Evolutionary conservation across 192 early-diverging fungal genomes (phyloP).

Genomic region (Coemansia sp.): DNA sequence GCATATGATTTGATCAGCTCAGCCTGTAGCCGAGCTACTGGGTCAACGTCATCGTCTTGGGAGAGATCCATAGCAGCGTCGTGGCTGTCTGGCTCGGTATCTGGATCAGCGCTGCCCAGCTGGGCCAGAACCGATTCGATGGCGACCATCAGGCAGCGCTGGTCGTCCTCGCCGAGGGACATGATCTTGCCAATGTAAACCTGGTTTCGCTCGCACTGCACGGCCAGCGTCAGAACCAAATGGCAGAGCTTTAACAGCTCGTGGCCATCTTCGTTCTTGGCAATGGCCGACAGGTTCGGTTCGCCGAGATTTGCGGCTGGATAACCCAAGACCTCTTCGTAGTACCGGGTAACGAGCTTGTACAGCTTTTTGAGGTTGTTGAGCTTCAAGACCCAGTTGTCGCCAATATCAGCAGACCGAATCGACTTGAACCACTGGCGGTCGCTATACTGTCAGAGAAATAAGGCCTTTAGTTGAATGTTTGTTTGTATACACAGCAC

Average conservation of each 20-base stretch:
- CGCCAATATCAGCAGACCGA: slow-evolving; percentile 68
- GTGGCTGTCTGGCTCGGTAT: slow-evolving; percentile 35
- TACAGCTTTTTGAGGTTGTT: slow-evolving; percentile 91
- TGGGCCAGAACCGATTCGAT: slow-evolving; percentile 67
- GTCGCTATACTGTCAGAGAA: slow-evolving; percentile 61
- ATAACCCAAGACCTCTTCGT: slow-evolving; percentile 83
- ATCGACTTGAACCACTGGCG: slow-evolving; percentile 85
- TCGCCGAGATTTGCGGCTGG: slow-evolving; percentile 59
- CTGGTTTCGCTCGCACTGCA: slow-evolving; percentile 84
- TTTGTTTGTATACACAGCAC: not conserved
- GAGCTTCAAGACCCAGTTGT: slow-evolving; percentile 94
- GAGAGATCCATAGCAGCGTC: slow-evolving; percentile 42
- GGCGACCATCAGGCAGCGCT: slow-evolving; percentile 86
- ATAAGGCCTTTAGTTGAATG: not conserved
- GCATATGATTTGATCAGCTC: slow-evolving; percentile 54
- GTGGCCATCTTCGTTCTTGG: slow-evolving; percentile 67
- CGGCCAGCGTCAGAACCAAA: slow-evolving; percentile 80
- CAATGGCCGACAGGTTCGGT: slow-evolving; percentile 81
- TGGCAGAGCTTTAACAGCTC: slow-evolving; percentile 81
- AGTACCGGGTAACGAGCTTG: slow-evolving; percentile 79
- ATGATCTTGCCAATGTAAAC: slow-evolving; percentile 84
- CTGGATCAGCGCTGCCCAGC: slow-evolving; percentile 43
- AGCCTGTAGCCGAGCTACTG: slow-evolving; percentile 47
- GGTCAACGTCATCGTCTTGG: slow-evolving; percentile 32
- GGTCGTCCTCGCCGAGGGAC: slow-evolving; percentile 64